phyloP scores from a whole-genome alignment of 805 yeast genomes.

The Danielia reshetovae region DNA sequence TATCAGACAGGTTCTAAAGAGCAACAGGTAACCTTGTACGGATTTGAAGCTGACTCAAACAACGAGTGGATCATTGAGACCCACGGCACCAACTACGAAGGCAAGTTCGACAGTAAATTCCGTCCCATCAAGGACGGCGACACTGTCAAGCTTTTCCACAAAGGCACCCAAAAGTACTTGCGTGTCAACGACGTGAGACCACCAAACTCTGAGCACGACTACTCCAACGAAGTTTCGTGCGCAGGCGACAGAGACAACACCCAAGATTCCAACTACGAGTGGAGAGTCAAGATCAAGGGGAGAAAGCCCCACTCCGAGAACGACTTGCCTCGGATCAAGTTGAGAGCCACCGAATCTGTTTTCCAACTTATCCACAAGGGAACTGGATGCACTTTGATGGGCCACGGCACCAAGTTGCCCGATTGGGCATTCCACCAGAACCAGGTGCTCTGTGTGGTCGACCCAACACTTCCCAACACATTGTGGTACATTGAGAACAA shows the following conservation, averaged over 20 bases:
- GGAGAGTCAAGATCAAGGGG: constrained; percentile 51
- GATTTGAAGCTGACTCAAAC: constrained; percentile 52
- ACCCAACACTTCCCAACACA: constrained; percentile 64
- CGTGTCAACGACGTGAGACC: constrained; percentile 74
- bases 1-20: constrained; percentile 66
- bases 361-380: constrained; percentile 67
- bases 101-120: constrained; percentile 33
- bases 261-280: constrained; percentile 69
- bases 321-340: constrained; percentile 32
- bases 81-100: constrained; percentile 30
- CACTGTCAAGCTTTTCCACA: constrained; percentile 65
- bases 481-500: constrained; percentile 73
- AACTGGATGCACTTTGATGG: constrained; percentile 64
- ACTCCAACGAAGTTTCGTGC: constrained; percentile 78
- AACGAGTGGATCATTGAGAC: constrained; percentile 73
- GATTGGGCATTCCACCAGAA: constrained; percentile 80
- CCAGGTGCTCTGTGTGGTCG: constrained; percentile 82
- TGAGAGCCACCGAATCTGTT: constrained; percentile 58
- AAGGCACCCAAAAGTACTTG: constrained; percentile 60
- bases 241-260: constrained; percentile 52
- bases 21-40: constrained; percentile 77
- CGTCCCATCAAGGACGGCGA: constrained; percentile 50
- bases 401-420: constrained; percentile 76
- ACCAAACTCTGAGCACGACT: constrained; percentile 87
- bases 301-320: constrained; percentile 31